Conservation (phyloP, 2,329 filamentous ascomycete genomes). For the Coleophoma crateriformis region DNA sequence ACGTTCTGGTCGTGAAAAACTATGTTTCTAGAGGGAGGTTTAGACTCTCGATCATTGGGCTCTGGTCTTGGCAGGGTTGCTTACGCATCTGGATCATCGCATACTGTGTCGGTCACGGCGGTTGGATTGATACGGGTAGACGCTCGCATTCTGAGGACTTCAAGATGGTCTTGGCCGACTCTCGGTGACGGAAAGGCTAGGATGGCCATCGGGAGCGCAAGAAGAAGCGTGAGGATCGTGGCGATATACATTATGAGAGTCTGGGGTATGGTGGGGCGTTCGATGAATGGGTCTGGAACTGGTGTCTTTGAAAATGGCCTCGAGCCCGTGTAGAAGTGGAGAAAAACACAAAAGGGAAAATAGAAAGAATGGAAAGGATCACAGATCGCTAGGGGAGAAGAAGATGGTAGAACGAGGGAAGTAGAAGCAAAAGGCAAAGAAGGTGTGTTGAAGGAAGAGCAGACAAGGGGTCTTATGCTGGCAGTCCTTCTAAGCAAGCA, state of each 20-base stretch:
- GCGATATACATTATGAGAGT: slow-evolving; percentile 26
- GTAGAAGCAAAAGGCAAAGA: slow-evolving; percentile 5
- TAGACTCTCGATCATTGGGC: background rate
- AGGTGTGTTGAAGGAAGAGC: background rate
- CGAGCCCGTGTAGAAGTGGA: background rate
- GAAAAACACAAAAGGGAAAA: background rate
- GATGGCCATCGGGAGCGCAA: slow-evolving; percentile 24
- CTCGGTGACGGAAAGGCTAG: slow-evolving; percentile 25
- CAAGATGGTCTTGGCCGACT: slow-evolving; percentile 33
- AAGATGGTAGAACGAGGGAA: slow-evolving; percentile 4
- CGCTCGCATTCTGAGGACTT: slow-evolving; percentile 36
- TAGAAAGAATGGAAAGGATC: slow-evolving; percentile 11
- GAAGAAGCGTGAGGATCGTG: slow-evolving; percentile 20
- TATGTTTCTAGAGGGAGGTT: slow-evolving; percentile 3
- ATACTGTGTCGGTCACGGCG: slow-evolving; percentile 34
- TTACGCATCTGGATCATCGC: slow-evolving; percentile 36
- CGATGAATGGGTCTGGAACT: background rate
- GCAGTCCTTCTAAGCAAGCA: too few species aligned
- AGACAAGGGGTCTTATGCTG: too few species aligned
- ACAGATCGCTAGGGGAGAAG: slow-evolving; percentile 9
- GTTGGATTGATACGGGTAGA: slow-evolving; percentile 32
- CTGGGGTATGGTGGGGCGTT: slow-evolving; percentile 3
- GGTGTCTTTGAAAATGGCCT: background rate
- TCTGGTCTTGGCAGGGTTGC: slow-evolving; percentile 9
- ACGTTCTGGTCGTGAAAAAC: slow-evolving; percentile 25